These are phyloP conservation scores for Pseudocercospora fuligena DNA, from an alignment of 2,329 filamentous ascomycete genomes.

Conservation along the genomic window DNA sequence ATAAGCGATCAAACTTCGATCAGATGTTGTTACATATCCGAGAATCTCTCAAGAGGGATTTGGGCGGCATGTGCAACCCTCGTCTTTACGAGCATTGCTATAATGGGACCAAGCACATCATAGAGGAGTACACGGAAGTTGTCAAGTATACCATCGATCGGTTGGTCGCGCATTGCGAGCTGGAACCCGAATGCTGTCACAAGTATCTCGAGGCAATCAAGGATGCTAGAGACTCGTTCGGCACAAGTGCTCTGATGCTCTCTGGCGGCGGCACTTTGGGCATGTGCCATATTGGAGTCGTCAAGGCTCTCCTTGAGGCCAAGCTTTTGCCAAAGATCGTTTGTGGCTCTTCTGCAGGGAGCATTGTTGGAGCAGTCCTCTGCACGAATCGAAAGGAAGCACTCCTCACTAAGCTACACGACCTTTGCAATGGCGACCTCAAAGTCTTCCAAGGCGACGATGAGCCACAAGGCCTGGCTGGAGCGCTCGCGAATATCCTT, in stretches of 20 bases:
- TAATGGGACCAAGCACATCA: slow-evolving; percentile 30
- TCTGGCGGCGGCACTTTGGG: slow-evolving; percentile 33
- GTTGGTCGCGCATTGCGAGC: slow-evolving; percentile 28
- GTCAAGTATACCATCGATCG: slow-evolving; percentile 34
- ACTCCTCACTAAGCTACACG: slow-evolving; percentile 27
- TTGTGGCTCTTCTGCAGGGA: slow-evolving; percentile 32
- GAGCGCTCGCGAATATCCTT: slow-evolving; percentile 28
- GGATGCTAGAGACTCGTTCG: slow-evolving; percentile 28
- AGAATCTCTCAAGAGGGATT: slow-evolving; percentile 28
- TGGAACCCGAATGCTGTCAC: slow-evolving; percentile 17
- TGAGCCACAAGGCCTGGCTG: slow-evolving; percentile 28
- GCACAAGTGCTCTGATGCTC: slow-evolving; percentile 32
- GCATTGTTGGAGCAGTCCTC: slow-evolving; percentile 33
- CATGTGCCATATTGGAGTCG: slow-evolving; percentile 34
- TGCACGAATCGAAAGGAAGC: slow-evolving; percentile 29
- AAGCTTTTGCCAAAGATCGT: slow-evolving; percentile 30
- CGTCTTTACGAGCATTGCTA: slow-evolving; percentile 29
- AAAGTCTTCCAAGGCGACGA: slow-evolving; percentile 30
- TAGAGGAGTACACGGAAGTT: slow-evolving; percentile 32
- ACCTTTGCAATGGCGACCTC: slow-evolving; percentile 29
- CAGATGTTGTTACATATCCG: slow-evolving; percentile 29
- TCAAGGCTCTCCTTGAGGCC: slow-evolving; percentile 28
- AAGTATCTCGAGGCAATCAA: slow-evolving; percentile 28
- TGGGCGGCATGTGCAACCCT: slow-evolving; percentile 32
- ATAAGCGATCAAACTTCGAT: slow-evolving; percentile 26